phyloP scores from a whole-genome alignment of 148 eudicot genomes.

The Cornus suecica region DNA sequence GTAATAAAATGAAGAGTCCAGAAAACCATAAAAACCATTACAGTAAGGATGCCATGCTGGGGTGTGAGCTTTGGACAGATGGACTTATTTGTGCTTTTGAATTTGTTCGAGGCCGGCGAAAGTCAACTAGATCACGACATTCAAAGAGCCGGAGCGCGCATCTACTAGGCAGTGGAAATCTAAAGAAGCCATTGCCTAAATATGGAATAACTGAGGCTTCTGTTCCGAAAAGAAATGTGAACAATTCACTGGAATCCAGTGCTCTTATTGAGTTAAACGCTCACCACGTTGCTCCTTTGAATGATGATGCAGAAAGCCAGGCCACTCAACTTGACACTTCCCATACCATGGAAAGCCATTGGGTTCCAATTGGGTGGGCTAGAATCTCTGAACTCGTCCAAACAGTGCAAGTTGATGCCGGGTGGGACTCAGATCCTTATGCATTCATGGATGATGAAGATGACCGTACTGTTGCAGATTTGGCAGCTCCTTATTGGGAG shows the following conservation, averaged over 20 bases:
- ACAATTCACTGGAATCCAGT: constrained; percentile 28
- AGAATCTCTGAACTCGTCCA: constrained; percentile 76
- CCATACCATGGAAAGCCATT: constrained; percentile 35
- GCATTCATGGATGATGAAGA: constrained; percentile 67
- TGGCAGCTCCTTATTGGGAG: constrained; percentile 97
- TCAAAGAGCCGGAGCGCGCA: constrained; percentile 28
- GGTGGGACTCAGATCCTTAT: constrained; percentile 58
- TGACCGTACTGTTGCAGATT: constrained; percentile 78
- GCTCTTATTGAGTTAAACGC: constrained; percentile 14
- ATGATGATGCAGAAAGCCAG: no score
- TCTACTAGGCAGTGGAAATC: constrained; percentile 31
- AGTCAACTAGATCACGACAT: constrained; percentile 33
- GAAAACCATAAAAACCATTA: constrained; percentile 37
- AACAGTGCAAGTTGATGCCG: constrained; percentile 62
- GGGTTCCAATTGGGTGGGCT: constrained; percentile 95
- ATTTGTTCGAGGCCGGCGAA: constrained; percentile 54
- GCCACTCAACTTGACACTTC: no score
- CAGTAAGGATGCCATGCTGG: constrained; percentile 48
- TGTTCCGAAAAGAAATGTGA: constrained; percentile 24
- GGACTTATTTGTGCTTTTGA: constrained; percentile 95
- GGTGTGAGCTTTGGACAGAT: constrained; percentile 74
- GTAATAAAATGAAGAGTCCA: constrained; percentile 25
- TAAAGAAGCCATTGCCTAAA: constrained; percentile 28
- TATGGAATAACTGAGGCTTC: constrained; percentile 25
- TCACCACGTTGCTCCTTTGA: no score